phyloP scores from a whole-genome alignment of 768 basidiomycete species.

The Rhodotorula kratochvilovae region DNA sequence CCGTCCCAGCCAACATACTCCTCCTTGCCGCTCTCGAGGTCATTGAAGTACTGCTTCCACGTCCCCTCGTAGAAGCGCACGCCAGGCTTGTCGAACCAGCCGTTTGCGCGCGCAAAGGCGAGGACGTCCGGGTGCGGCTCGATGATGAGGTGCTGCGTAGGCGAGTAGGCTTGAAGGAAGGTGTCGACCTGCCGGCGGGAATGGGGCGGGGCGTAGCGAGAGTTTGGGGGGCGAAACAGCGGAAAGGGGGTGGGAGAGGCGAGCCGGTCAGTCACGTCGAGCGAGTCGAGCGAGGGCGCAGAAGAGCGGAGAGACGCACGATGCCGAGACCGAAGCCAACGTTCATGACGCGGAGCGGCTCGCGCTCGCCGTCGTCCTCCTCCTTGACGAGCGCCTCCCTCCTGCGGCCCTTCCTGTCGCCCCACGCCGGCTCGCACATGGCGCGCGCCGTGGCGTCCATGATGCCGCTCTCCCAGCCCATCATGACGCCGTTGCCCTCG shows the following conservation, averaged over 20 bases:
- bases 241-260: neutral
- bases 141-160: slow-evolving; percentile 68
- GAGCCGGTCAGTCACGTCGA: neutral
- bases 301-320: slow-evolving; percentile 38
- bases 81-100: slow-evolving; percentile 73
- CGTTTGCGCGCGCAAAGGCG: slow-evolving; percentile 63
- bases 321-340: slow-evolving; percentile 93
- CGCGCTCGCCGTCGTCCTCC: slow-evolving; percentile 32
- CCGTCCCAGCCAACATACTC: slow-evolving; percentile 75
- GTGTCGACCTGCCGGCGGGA: slow-evolving; percentile 35
- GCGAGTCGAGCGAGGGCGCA: no score
- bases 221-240: neutral
- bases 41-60: slow-evolving; percentile 72
- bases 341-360: slow-evolving; percentile 66
- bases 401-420: slow-evolving; percentile 19
- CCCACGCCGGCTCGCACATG: slow-evolving; percentile 54
- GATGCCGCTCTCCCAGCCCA: slow-evolving; percentile 91
- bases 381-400: slow-evolving; percentile 43
- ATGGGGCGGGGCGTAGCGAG: neutral
- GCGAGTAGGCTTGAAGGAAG: slow-evolving; percentile 38
- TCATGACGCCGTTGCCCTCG: slow-evolving; percentile 95
- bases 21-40: slow-evolving; percentile 60
- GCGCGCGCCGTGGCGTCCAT: slow-evolving; percentile 74
- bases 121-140: slow-evolving; percentile 92
- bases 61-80: slow-evolving; percentile 80